Conservation (phyloP, 1,284 basidiomycete species). For the Cutaneotrichosporon sp. region DNA sequence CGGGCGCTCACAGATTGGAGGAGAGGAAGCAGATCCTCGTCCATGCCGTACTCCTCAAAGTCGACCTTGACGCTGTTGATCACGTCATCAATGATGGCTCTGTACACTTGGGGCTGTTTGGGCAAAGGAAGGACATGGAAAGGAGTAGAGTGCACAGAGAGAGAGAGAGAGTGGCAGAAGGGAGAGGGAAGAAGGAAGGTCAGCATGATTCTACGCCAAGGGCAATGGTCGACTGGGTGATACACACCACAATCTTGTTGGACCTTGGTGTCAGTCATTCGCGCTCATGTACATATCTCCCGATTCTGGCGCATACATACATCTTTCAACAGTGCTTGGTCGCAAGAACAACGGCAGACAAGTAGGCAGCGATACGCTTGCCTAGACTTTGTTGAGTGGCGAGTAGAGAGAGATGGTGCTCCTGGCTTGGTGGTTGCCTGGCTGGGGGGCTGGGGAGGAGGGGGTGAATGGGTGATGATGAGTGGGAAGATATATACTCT, state of each 20-base stretch:
- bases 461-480: not conserved
- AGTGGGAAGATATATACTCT: conserved; percentile 14
- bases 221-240: not conserved
- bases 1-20: conserved; percentile 73
- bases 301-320: conserved; percentile 21
- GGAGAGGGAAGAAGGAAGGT: not conserved
- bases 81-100: conserved; percentile 94
- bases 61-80: conserved; percentile 83
- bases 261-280: conserved; percentile 48
- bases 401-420: not conserved
- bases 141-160: not conserved
- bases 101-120: conserved; percentile 79
- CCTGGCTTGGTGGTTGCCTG: not conserved
- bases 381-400: not conserved
- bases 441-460: not conserved
- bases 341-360: not conserved
- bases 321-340: conserved; percentile 21
- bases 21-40: conserved; percentile 84
- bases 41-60: conserved; percentile 95
- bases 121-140: not conserved
- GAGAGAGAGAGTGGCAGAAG: not conserved
- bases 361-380: not conserved
- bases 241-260: conserved; percentile 54
- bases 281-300: not conserved
- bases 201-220: conserved; percentile 1